Evolutionary conservation across 768 basidiomycete species (phyloP).

Genomic region (Suillus subalutaceus): DNA sequence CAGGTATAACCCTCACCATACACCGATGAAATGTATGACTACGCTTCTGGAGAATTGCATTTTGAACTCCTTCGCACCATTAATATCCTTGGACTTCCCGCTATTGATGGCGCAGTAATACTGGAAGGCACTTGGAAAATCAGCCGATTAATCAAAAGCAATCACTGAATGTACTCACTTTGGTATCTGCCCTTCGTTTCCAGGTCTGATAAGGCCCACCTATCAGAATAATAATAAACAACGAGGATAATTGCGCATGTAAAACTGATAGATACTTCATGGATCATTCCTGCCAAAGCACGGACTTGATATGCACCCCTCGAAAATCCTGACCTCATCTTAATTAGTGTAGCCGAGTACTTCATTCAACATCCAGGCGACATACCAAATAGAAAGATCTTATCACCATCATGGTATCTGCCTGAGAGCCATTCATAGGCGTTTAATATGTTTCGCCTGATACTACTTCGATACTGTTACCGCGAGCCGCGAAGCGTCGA

Average conservation of each 20-base stretch:
- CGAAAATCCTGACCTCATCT: conserved; percentile 2
- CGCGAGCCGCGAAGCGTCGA: not conserved
- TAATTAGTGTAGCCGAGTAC: not conserved
- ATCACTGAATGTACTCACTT: not conserved
- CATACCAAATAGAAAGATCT: conserved; percentile 8
- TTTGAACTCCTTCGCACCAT: conserved; percentile 2
- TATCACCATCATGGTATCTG: conserved; percentile 7
- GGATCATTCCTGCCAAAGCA: conserved; percentile 8
- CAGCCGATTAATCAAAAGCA: not conserved
- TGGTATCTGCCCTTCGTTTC: not conserved
- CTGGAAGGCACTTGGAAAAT: not conserved
- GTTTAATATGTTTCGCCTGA: not conserved
- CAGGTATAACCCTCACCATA: not conserved
- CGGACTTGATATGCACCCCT: conserved; percentile 9
- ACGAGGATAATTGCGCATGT: not conserved
- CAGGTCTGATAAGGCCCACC: conserved; percentile 27
- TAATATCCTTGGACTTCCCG: not conserved
- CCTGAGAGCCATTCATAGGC: conserved; percentile 3
- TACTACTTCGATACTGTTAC: not conserved
- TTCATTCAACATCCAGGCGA: not conserved
- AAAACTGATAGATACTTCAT: conserved; percentile 1
- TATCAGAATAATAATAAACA: conserved; percentile 11
- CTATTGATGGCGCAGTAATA: not conserved
- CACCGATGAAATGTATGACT: conserved; percentile 7
- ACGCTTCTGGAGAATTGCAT: not conserved